phyloP scores from a whole-genome alignment of 139 green algal species.

The Chlorella sp. region DNA sequence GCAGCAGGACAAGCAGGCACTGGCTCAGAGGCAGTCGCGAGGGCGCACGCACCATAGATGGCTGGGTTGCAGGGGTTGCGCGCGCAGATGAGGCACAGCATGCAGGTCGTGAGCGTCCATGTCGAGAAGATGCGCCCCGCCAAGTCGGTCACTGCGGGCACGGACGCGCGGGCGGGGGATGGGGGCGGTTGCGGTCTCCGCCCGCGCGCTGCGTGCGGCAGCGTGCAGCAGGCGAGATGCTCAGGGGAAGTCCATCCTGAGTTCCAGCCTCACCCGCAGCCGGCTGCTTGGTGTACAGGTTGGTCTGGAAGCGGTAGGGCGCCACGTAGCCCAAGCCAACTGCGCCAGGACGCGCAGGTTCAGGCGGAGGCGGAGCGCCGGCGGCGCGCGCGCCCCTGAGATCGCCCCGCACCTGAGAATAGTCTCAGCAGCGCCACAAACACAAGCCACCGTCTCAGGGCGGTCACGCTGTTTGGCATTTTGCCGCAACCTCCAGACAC shows the following conservation, averaged over 20 bases:
- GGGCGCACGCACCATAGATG: slow-evolving; percentile 74
- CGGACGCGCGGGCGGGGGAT: not conserved
- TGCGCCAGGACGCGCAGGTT: slow-evolving; percentile 33
- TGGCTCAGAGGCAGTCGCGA: too few relatives aligned
- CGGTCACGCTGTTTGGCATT: slow-evolving; percentile 32
- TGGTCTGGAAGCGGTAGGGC: slow-evolving; percentile 58
- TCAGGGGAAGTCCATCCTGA: too few relatives aligned
- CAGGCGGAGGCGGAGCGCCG: not conserved
- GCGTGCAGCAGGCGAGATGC: not conserved
- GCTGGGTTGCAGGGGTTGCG: slow-evolving; percentile 63
- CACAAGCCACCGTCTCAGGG: slow-evolving; percentile 73
- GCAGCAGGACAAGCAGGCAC: not conserved
- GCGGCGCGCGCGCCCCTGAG: not conserved
- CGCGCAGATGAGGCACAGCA: slow-evolving; percentile 81
- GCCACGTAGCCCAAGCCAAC: slow-evolving; percentile 76
- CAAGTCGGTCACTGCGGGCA: slow-evolving; percentile 71
- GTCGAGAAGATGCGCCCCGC: slow-evolving; percentile 81
- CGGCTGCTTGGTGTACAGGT: slow-evolving; percentile 71
- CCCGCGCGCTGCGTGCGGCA: not conserved
- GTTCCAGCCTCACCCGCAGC: slow-evolving; percentile 60
- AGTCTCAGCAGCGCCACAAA: slow-evolving; percentile 73
- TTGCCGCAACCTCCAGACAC: slow-evolving; percentile 2
- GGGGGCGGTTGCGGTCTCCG: not conserved
- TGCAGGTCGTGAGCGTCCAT: slow-evolving; percentile 82
- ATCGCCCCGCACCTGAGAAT: slow-evolving; percentile 60